Evolutionary conservation across 2,329 filamentous ascomycete species (phyloP).

Genomic region (Plenodomus biglobosus): DNA sequence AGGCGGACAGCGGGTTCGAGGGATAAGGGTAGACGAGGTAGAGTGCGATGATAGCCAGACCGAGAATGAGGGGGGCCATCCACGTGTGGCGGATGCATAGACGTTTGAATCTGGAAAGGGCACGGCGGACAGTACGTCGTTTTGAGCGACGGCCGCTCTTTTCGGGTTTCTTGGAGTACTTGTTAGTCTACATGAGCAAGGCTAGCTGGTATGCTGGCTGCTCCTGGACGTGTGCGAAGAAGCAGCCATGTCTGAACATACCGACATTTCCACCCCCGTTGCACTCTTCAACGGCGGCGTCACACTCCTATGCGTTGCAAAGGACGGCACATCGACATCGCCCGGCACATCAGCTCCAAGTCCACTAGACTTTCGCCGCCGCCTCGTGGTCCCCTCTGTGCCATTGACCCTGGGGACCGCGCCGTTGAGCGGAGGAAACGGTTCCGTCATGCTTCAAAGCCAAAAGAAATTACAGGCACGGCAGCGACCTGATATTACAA

Average conservation of each 20-base stretch:
- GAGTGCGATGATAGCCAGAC: slow-evolving; percentile 62
- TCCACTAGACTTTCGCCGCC: slow-evolving; percentile 51
- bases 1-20: slow-evolving; percentile 76
- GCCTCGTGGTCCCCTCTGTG: slow-evolving; percentile 17
- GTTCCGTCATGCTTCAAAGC: slow-evolving; percentile 27
- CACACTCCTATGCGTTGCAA: slow-evolving; percentile 48
- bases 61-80: slow-evolving; percentile 68
- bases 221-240: neutral
- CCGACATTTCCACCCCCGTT: slow-evolving; percentile 17
- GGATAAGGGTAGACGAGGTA: slow-evolving; percentile 76
- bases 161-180: slow-evolving; percentile 20
- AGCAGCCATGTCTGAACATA: slow-evolving; percentile 12
- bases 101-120: slow-evolving; percentile 50
- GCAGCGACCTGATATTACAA: neutral
- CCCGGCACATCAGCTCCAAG: slow-evolving; percentile 56
- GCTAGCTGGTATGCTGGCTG: neutral
- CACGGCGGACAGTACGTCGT: slow-evolving; percentile 49
- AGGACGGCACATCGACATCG: slow-evolving; percentile 54
- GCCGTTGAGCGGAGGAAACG: slow-evolving; percentile 37
- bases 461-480: neutral
- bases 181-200: slow-evolving; percentile 5
- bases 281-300: slow-evolving; percentile 24
- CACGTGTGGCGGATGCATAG: slow-evolving; percentile 59
- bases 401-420: slow-evolving; percentile 14
- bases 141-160: slow-evolving; percentile 46